Base-by-base conservation (phyloP, 2,329 filamentous ascomycete species). In the Aspergillus fischeri region DNA sequence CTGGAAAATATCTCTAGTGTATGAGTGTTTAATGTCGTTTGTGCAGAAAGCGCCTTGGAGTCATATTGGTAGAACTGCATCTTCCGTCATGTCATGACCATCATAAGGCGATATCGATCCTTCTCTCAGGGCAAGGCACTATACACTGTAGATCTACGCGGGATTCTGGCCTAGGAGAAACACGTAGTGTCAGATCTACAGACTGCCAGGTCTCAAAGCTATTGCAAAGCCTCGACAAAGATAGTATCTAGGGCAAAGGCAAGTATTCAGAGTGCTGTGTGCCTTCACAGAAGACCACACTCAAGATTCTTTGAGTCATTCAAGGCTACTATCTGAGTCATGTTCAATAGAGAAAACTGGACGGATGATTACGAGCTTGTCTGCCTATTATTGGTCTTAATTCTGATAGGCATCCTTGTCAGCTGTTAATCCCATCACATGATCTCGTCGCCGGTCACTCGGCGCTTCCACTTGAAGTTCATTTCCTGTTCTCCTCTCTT, bases 371-470 rank as follows among this genome's bases (percentile, higher is more conserved):
- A 14, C 32, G 8, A 21, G 10, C n/a, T 44, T 8, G 21, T 44
- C 41, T 20, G 41, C 41, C 41, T 44, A 9, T 7, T 24, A 20
- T 10, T 44, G 41, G n/a, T 44, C 41, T 44, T 55, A 49, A 51
- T 35, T 24, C 24, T 50, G 21, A 20, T 11, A 51, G 55, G 38
- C 53, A 53, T 54, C 60, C 58, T 53, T 49, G 35, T 65, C 62
- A 61, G 58, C 53, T 60, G 55, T 60, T 53, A 56, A 59, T 58
- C 60, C 61, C 62, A 65, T 66, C 67, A 66, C 62, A 64, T 70
- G 66, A 70, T 60, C 54, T 24, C 25, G 32, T 38, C 4, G 32
- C 59, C 52, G 59, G 60, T 73, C 61, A 67, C 60, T 56, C 44
- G 24, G 44, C 44, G 44, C 24, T 47, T 47, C 44, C 44, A 24